A percentile compares a stretch with the other conserved stretches of the same genome.
These are phyloP conservation scores for Hyphodiscus sp. DNA, from an alignment of 2,329 filamentous ascomycete genomes.

Conservation along the genomic window DNA sequence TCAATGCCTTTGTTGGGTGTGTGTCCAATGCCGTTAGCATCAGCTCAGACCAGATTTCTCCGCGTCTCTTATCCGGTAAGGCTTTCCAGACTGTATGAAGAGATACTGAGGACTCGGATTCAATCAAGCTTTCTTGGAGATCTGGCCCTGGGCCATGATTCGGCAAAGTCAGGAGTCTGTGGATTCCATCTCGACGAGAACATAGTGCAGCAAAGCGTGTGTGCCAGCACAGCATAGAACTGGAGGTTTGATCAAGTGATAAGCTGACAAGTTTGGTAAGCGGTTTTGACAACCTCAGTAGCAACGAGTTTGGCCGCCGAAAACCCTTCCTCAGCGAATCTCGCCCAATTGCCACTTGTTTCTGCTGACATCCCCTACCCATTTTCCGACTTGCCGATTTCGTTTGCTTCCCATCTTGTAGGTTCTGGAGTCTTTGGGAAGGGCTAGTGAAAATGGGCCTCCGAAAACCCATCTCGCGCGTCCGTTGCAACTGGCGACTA, in stretches of 20 bases:
- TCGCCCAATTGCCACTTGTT: too few species aligned
- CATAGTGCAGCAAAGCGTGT: constrained; percentile 11
- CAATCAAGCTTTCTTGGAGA: constrained; percentile 1
- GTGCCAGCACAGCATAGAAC: constrained; percentile 5
- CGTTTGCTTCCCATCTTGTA: too few species aligned
- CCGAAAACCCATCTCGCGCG: too few species aligned
- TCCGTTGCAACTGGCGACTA: too few species aligned
- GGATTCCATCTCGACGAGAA: not conserved
- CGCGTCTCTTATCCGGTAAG: not conserved
- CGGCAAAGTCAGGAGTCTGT: not conserved
- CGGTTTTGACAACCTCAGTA: not conserved
- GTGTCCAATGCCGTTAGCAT: constrained; percentile 14
- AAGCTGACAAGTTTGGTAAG: constrained; percentile 5
- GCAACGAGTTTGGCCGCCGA: too few species aligned
- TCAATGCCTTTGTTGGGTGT: constrained; percentile 17
- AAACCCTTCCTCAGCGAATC: too few species aligned
- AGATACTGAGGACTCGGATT: not conserved
- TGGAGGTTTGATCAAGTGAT: not conserved
- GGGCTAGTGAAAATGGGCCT: too few species aligned
- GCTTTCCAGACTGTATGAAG: constrained; percentile 9
- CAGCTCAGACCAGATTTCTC: constrained; percentile 16
- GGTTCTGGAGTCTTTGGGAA: too few species aligned
- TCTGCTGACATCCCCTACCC: too few species aligned
- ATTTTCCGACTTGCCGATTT: too few species aligned
- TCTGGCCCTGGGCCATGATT: not conserved